These are phyloP conservation scores for Chenopodium quinoa DNA, from an alignment of 148 eudicot genomes.

Conservation along the genomic window DNA sequence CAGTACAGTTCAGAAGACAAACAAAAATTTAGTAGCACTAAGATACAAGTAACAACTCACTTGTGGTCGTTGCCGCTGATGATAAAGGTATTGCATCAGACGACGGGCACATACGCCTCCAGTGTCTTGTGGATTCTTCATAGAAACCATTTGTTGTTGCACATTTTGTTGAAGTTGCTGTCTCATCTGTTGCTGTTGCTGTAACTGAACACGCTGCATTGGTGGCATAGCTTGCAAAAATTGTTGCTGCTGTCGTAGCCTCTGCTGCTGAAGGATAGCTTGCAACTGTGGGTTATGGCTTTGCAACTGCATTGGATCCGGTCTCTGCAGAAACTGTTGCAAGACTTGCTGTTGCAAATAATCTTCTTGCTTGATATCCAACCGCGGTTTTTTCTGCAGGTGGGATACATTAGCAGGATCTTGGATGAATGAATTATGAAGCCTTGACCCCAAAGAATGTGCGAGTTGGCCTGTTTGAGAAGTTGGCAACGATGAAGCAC, in stretches of 20 bases:
- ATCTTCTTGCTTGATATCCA: conserved; percentile 87
- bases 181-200: conserved; percentile 59
- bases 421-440: conserved; percentile 53
- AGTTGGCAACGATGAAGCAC: conserved; percentile 52
- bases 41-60: conserved; percentile 44
- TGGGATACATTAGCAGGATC: conserved; percentile 60
- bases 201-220: conserved; percentile 31
- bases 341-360: conserved; percentile 65
- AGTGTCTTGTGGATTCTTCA: conserved; percentile 67
- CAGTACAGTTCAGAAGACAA: neutral
- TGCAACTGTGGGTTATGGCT: conserved; percentile 71
- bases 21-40: neutral
- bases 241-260: conserved; percentile 72
- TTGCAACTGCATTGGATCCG: conserved; percentile 68
- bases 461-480: conserved; percentile 58
- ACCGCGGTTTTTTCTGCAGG: conserved; percentile 78
- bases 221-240: conserved; percentile 32
- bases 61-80: conserved; percentile 75
- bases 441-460: conserved; percentile 46
- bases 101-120: conserved; percentile 86
- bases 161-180: conserved; percentile 67
- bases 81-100: conserved; percentile 89
- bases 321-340: conserved; percentile 72
- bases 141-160: conserved; percentile 51
- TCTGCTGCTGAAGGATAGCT: conserved; percentile 78